Evolutionary conservation across 768 basidiomycete species (phyloP).

Genomic region (Sistotremastrum suecicum): DNA sequence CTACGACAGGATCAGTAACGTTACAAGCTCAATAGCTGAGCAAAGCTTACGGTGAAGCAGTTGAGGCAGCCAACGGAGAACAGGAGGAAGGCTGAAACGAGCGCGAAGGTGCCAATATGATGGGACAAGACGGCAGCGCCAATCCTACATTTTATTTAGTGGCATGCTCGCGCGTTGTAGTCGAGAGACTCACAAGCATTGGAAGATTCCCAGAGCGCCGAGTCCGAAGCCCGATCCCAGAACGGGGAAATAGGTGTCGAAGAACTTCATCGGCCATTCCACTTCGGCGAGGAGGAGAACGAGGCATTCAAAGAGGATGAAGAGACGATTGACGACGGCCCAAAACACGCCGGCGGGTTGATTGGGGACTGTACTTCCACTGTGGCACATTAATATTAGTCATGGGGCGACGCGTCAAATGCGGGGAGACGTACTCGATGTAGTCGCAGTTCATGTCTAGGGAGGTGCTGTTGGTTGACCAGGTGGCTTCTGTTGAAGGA

Average conservation of each 20-base stretch:
- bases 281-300: slow-evolving; percentile 74
- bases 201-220: slow-evolving; percentile 76
- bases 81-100: slow-evolving; percentile 84
- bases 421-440: slow-evolving; percentile 39
- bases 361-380: slow-evolving; percentile 71
- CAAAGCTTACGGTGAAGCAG: slow-evolving; percentile 32
- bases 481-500: neutral
- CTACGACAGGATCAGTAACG: neutral
- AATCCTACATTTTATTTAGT: slow-evolving; percentile 24
- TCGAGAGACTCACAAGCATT: slow-evolving; percentile 50
- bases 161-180: neutral
- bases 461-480: slow-evolving; percentile 15
- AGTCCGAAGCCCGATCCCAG: slow-evolving; percentile 75
- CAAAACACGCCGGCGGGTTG: slow-evolving; percentile 87
- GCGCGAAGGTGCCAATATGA: slow-evolving; percentile 74
- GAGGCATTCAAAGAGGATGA: slow-evolving; percentile 77
- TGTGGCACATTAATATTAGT: slow-evolving; percentile 19
- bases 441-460: slow-evolving; percentile 55
- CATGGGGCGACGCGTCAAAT: neutral
- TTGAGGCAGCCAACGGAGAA: slow-evolving; percentile 87
- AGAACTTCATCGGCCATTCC: slow-evolving; percentile 67
- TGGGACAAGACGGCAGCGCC: slow-evolving; percentile 37
- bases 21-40: neutral
- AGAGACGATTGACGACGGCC: slow-evolving; percentile 76
- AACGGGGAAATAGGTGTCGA: slow-evolving; percentile 75